Evolutionary conservation across 2,329 filamentous ascomycete species (phyloP), one percentile per base, ranked within the genome.

Genomic region (Diaporthe helianthi): DNA sequence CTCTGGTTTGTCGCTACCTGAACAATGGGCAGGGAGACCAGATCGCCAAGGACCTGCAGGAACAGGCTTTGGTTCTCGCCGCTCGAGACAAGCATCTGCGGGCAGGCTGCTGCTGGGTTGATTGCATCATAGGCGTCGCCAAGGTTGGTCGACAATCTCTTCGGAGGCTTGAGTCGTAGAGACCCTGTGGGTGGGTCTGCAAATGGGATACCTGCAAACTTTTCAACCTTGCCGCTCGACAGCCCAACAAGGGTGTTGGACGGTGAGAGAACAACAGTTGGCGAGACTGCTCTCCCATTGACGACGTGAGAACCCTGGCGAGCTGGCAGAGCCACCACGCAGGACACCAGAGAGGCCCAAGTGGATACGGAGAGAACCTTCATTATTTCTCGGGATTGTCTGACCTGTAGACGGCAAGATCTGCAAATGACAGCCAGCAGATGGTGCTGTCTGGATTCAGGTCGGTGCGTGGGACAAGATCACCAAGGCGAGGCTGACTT

Each of bases 171-270:
- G 41, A 96, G 85, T 19, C 93, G 89, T 29, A 93, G 81, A 3
- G 83, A 77, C 0, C 90, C 91, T 0, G 86, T 83, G 0, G 92
- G 92, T 1, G 91, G 85, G 71, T 92, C 83, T 2, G 92, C 92
- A 75, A 89, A 96, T 3, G 92, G 92, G 68, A 96, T 93, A 26
- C 90, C 92, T 67, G 86, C 88, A 81, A 93, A 94, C 31, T 83
- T 87, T 69, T 95, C 92, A 24, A 93, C 84, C 31, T 79, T 78
- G 3, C 77, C 74, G 2, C 78, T 70, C n/a, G 76, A 70, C 73
- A 79, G 68, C 46, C 88, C 89, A 51, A 85, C 76, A 41, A 92
- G 80, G 5, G 85, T 90, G 46, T 87, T 89, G 52, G 85, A 83
- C 1, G 84, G 78, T 44, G 65, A 60, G 38, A 89, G 84, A 19